phyloP scores from a whole-genome alignment of 202 grass and related monocot species.

The Brachypodium distachyon region DNA sequence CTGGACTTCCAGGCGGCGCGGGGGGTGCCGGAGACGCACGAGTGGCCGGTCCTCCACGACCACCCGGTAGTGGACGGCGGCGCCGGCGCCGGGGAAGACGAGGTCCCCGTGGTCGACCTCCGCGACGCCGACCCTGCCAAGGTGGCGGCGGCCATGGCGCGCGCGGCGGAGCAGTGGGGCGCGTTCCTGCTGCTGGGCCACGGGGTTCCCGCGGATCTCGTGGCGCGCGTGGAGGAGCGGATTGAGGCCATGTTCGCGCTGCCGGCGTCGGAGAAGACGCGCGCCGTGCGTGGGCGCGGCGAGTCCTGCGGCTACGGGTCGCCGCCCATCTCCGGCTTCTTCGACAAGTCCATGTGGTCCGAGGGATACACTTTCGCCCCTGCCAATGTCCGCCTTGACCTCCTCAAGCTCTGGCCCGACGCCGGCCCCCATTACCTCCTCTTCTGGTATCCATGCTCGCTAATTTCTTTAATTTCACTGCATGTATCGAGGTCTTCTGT shows the following conservation, averaged over 20 bases:
- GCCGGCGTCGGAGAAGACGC: constrained; percentile 51
- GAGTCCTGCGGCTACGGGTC: constrained; percentile 68
- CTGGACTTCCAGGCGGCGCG: constrained; percentile 45
- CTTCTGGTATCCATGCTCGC: constrained; percentile 98
- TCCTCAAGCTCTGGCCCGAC: constrained; percentile 80
- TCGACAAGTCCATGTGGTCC: constrained; percentile 89
- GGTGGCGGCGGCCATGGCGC: background rate
- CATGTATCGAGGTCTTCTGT: too few relatives aligned
- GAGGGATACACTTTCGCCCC: constrained; percentile 83
- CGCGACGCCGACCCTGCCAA: background rate
- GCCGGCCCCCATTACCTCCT: constrained; percentile 45
- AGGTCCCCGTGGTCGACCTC: constrained; percentile 80
- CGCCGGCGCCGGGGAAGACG: constrained; percentile 7
- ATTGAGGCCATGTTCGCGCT: constrained; percentile 61
- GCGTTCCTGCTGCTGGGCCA: constrained; percentile 62
- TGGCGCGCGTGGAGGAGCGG: constrained; percentile 41
- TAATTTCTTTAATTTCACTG: too few relatives aligned
- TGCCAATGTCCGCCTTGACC: constrained; percentile 35
- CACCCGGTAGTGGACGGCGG: constrained; percentile 48
- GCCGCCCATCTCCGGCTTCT: constrained; percentile 64
- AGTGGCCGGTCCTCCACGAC: constrained; percentile 52
- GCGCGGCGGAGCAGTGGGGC: constrained; percentile 72
- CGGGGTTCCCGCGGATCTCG: constrained; percentile 38
- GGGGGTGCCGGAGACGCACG: constrained; percentile 70
- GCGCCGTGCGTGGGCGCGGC: constrained; percentile 40